Evolutionary conservation across 768 basidiomycete species (phyloP), one percentile per base, ranked within the genome.

Genomic region (Coprinellus micaceus): DNA sequence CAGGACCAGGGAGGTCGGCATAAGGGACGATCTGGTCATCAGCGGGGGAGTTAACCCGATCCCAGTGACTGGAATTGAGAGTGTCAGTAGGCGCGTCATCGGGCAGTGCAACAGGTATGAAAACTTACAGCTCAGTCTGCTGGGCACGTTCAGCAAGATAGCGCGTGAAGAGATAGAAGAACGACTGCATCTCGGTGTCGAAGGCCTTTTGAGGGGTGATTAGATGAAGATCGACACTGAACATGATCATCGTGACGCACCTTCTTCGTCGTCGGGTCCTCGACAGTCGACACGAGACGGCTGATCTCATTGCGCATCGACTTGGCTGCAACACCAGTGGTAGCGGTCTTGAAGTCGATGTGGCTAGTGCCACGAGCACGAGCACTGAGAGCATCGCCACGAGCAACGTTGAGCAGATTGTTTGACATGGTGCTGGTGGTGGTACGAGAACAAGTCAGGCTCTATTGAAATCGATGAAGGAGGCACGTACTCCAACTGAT

Each of bases 261-360:
- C 87, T 89, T 92, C 77, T 89, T 91, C 54, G 89, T 88, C 39
- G 78, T 69, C 28, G 83, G 80, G 61, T 98, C 91, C 60, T 84
- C 78, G 68, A 96, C 90, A 59, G 87, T 88, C 69, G 81, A 77
- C 67, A 98, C 93, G 81, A 99, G 90, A 67, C 84, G 84, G 72
- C 89, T 89, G 75, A 99, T 88, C 78, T 98, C 97, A 70, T 98
- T 97, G 78, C 94, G 87, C 96, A 98, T 98, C 54, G 94, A 81
- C 78, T 97, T 98, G 63, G 91, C 89, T 25, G 91, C 89, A 61
- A 94, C 88, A 62, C 92, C 93, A 53, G 93, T 94, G 52, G 85
- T 95, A 61, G 96, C 96, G n/a, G 93, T 95, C 80, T 95, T 94
- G 85, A 96, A 96, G 76, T 98, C 90, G 77, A 91, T 86, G 71